These are phyloP conservation scores for Bipolaris gigantea DNA, from an alignment of 2,329 filamentous ascomycete species.

Conservation along the genomic window DNA sequence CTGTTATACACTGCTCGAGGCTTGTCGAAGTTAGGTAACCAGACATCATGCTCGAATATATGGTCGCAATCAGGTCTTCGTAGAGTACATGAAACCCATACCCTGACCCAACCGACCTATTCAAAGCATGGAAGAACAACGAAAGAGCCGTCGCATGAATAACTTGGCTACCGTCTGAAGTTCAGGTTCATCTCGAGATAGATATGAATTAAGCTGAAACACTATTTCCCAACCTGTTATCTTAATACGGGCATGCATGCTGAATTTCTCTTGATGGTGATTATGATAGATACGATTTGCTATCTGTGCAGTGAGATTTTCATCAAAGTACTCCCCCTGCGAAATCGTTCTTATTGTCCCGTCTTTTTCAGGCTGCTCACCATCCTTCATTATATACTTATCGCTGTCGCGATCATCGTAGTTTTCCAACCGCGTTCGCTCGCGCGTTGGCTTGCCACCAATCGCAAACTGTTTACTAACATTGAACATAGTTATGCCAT, in stretches of 20 bases:
- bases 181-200: too few relatives aligned
- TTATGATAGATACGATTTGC: too few relatives aligned
- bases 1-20: slow-evolving; percentile 50
- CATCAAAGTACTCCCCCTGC: background rate
- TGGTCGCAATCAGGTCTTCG: slow-evolving; percentile 41
- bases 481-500: slow-evolving; percentile 23
- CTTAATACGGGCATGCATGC: too few relatives aligned
- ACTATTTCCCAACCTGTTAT: too few relatives aligned
- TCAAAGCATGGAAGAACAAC: too few relatives aligned
- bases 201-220: too few relatives aligned
- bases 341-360: background rate
- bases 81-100: slow-evolving; percentile 50
- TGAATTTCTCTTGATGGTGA: too few relatives aligned
- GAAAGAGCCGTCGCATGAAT: slow-evolving; percentile 37
- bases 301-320: too few relatives aligned
- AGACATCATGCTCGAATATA: slow-evolving; percentile 31
- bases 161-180: slow-evolving; percentile 21
- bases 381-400: background rate
- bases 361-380: too few relatives aligned
- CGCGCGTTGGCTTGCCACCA: background rate
- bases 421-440: background rate
- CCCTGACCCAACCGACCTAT: too few relatives aligned
- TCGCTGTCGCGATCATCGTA: background rate
- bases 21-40: slow-evolving; percentile 51
- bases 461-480: slow-evolving; percentile 10